phyloP scores from a whole-genome alignment of 2,329 filamentous ascomycete genomes.

The Elsinoe fawcettii region DNA sequence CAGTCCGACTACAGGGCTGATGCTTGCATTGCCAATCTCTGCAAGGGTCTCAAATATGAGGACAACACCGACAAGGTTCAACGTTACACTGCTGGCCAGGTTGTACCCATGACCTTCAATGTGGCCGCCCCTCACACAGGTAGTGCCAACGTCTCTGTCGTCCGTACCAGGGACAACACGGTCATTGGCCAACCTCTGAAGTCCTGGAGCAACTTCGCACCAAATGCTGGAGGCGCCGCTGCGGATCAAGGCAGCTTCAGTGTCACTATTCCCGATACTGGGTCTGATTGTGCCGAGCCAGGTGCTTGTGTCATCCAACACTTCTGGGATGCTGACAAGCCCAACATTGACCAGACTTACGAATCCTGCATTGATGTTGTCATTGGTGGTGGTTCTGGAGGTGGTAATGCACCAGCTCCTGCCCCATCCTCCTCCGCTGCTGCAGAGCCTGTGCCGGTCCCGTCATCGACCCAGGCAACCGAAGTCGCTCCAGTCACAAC shows the following conservation, averaged over 20 bases:
- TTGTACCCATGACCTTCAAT: conserved; percentile 39
- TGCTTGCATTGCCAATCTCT: conserved; percentile 47
- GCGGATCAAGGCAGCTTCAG: conserved; percentile 43
- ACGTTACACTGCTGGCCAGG: conserved; percentile 44
- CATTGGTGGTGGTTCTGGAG: conserved; percentile 27
- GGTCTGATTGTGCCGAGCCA: conserved; percentile 38
- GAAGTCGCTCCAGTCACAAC: conserved; percentile 16
- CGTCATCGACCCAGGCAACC: conserved; percentile 14
- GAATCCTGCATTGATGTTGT: conserved; percentile 56
- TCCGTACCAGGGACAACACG: conserved; percentile 46
- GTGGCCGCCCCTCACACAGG: conserved; percentile 49
- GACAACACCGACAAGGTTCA: conserved; percentile 50
- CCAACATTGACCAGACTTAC: conserved; percentile 52
- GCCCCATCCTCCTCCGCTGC: conserved; percentile 8
- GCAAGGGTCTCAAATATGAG: conserved; percentile 51
- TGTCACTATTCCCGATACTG: conserved; percentile 49
- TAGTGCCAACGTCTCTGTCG: conserved; percentile 51
- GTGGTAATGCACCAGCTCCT: background rate
- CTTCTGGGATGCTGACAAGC: conserved; percentile 49
- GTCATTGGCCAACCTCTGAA: conserved; percentile 48
- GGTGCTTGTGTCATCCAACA: conserved; percentile 53
- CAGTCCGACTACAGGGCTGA: conserved; percentile 44
- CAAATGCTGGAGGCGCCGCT: conserved; percentile 37
- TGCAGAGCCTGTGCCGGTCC: conserved; percentile 15
- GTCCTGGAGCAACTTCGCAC: conserved; percentile 49